These are phyloP conservation scores for Pseudogymnoascus verrucosus DNA, from an alignment of 2,329 filamentous ascomycete species.

Conservation along the genomic window DNA sequence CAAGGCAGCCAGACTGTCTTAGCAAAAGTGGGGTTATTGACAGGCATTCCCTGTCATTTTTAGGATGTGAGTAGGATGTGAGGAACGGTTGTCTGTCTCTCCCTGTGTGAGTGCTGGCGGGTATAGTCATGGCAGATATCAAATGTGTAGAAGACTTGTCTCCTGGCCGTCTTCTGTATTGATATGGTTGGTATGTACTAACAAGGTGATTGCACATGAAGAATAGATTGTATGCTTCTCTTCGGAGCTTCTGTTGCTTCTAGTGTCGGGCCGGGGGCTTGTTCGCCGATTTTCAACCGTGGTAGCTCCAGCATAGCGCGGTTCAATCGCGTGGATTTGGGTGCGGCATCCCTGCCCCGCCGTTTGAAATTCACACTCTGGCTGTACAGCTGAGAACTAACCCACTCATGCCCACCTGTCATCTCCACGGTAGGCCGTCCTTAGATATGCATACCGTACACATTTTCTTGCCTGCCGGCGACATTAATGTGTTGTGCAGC, in stretches of 20 bases:
- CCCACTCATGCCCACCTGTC: conserved; percentile 1
- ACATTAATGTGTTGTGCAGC: conserved; percentile 8
- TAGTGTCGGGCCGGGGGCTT: not conserved
- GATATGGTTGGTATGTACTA: not conserved
- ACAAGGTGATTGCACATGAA: not conserved
- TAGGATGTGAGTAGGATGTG: not conserved
- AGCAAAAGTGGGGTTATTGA: not conserved
- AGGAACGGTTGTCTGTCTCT: not conserved
- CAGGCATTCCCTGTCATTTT: not conserved
- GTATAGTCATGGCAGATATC: not conserved
- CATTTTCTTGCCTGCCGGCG: not conserved
- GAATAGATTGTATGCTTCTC: conserved; percentile 4
- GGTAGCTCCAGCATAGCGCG: not conserved
- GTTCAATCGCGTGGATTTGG: not conserved
- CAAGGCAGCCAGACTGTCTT: not conserved
- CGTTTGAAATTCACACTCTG: conserved; percentile 8
- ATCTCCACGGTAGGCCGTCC: not conserved
- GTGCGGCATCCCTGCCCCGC: not conserved
- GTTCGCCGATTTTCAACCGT: conserved; percentile 7
- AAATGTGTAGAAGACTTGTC: not conserved
- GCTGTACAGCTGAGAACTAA: conserved; percentile 2
- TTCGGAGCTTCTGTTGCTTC: conserved; percentile 3
- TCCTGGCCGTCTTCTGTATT: not conserved
- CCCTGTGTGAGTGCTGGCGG: not conserved
- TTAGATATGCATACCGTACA: not conserved